phyloP scores from a whole-genome alignment of 2,329 filamentous ascomycete species.

The Arthrobotrys sinensis region DNA sequence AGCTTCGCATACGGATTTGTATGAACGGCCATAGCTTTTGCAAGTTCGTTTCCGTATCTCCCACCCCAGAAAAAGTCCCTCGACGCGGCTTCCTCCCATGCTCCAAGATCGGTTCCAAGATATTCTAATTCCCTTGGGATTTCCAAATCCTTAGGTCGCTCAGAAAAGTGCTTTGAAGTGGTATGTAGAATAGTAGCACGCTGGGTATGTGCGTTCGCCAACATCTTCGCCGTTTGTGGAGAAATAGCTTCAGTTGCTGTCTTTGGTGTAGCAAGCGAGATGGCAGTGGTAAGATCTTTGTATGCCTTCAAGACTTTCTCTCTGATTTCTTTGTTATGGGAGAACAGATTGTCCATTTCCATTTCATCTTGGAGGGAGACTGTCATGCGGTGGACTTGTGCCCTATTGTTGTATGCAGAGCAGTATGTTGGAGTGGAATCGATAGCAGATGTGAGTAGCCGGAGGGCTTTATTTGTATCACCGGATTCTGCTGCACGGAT shows the following conservation, averaged over 20 bases:
- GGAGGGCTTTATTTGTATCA: slow-evolving; percentile 65
- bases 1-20: slow-evolving; percentile 79
- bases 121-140: slow-evolving; percentile 70
- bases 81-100: slow-evolving; percentile 73
- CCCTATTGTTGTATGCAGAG: slow-evolving; percentile 81
- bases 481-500: slow-evolving; percentile 70
- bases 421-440: slow-evolving; percentile 76
- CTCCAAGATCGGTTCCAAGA: slow-evolving; percentile 67
- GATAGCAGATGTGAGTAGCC: slow-evolving; percentile 73
- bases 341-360: slow-evolving; percentile 72
- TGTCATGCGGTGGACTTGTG: slow-evolving; percentile 72
- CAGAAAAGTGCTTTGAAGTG: slow-evolving; percentile 71
- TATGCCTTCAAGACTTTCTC: slow-evolving; percentile 44
- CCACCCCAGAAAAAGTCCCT: slow-evolving; percentile 77
- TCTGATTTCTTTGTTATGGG: slow-evolving; percentile 28
- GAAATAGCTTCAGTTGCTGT: slow-evolving; percentile 73
- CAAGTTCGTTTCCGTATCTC: slow-evolving; percentile 77
- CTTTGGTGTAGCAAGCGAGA: slow-evolving; percentile 74
- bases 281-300: slow-evolving; percentile 68
- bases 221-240: slow-evolving; percentile 75
- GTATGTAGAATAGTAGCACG: slow-evolving; percentile 77
- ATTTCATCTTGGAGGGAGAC: slow-evolving; percentile 67
- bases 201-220: slow-evolving; percentile 81
- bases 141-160: slow-evolving; percentile 65
- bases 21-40: slow-evolving; percentile 76